Percentiles rank a stretch among this genome's conserved stretches.
Conservation (phyloP, 1,284 basidiomycete species). For the Apiotrichum gracile region DNA sequence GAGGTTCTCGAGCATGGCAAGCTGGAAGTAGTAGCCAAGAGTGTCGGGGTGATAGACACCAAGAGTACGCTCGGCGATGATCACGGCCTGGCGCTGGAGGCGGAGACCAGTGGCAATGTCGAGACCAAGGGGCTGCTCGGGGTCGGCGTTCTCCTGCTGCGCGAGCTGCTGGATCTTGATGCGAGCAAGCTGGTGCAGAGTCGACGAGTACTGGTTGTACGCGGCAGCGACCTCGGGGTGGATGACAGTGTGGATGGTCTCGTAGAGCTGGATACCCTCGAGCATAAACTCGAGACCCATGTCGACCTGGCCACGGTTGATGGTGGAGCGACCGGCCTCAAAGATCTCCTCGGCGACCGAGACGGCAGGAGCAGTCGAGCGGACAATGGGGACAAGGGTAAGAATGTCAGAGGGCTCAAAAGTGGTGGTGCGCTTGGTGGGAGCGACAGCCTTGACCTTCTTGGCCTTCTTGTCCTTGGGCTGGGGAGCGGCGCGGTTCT, state of each 20-base stretch:
- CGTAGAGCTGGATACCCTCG: constrained; percentile 54
- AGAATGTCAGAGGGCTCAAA: constrained; percentile 54
- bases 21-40: constrained; percentile 53
- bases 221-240: constrained; percentile 55
- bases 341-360: constrained; percentile 54
- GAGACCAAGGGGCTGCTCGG: constrained; percentile 42
- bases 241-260: constrained; percentile 55
- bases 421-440: constrained; percentile 31
- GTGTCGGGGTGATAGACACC: constrained; percentile 55
- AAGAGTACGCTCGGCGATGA: constrained; percentile 53
- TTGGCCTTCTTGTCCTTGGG: constrained; percentile 38
- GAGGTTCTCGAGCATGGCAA: constrained; percentile 53
- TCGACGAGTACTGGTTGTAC: constrained; percentile 52
- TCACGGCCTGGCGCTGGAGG: constrained; percentile 54
- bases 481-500: constrained; percentile 9
- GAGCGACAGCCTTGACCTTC: constrained; percentile 29
- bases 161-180: constrained; percentile 44
- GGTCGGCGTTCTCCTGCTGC: constrained; percentile 33
- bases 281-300: constrained; percentile 53
- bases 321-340: constrained; percentile 51
- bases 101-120: constrained; percentile 50
- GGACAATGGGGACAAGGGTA: constrained; percentile 52
- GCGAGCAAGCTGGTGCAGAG: constrained; percentile 49
- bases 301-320: constrained; percentile 51
- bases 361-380: constrained; percentile 51